Base-by-base conservation (phyloP, 805 yeast species). In the Saccharomycopsis sp. region DNA sequence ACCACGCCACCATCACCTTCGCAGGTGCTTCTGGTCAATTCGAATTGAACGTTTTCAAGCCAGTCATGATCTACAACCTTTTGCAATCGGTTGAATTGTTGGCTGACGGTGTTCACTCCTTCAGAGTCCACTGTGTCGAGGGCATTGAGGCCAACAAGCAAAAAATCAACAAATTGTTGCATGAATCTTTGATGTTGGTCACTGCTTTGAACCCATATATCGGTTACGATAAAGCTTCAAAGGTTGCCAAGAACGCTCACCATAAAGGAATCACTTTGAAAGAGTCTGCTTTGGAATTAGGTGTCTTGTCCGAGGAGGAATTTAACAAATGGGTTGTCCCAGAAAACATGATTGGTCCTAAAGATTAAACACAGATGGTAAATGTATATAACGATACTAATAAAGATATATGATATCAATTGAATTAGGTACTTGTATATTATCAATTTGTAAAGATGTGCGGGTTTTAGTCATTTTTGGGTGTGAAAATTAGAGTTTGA, bases 1-100 rank as follows among this genome's bases (percentile, higher is more conserved):
- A 94, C 85, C 86, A 94, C 76, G 76, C 97, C 52, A 84, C 97
- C 64, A 89, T 94, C 76, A 92, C 98, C 41, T 90, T 89, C 72
- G 96, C 97, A 51, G 99, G 99, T 70, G 97, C 99, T 44, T 89
- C 96, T 47, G 99, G 99, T 68, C 99, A 94, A 79, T 94, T 94
- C 68, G 99, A 94, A 80, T 84, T 94, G 74, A 94, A 94, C 75
- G 99, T 92, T 51, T 94, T 90, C 86, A 94, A 94, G 82, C 99
- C 99, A 55, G 90, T 94, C 56, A 76, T 94, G 89, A 90, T 89
- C 70, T 80, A 92, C 62, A 94, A 93, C 84, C 80, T 94, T 74
- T 81, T 94, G 69, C 81, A 88, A 62, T 90, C 97, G 14, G 78
- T 92, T 66, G 86, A 97, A 75, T 81, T 94, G 68, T 76, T 94